These are phyloP conservation scores for Microglena sp. DNA, from an alignment of 139 green algal genomes.

Conservation along the genomic window DNA sequence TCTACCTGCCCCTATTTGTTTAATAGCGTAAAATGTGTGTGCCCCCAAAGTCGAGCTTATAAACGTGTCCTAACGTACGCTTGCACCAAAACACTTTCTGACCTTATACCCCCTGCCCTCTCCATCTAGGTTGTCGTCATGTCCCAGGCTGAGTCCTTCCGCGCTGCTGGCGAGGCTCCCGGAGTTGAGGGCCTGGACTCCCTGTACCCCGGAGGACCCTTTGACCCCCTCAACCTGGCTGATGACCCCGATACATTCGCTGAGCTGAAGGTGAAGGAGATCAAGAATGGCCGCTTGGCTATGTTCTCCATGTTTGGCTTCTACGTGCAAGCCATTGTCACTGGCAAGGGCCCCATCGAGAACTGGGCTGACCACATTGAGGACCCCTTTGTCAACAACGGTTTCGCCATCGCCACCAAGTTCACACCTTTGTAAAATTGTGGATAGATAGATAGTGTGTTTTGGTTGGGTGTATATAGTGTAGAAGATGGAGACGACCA, in stretches of 20 bases:
- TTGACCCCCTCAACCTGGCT: conserved; percentile 92
- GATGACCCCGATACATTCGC: conserved; percentile 89
- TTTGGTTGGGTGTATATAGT: too few species aligned
- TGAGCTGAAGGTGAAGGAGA: conserved; percentile 67
- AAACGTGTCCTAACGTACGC: too few species aligned
- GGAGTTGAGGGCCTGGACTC: conserved; percentile 61
- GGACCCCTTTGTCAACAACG: conserved; percentile 59
- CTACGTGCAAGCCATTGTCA: conserved; percentile 64
- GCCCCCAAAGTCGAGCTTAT: too few species aligned
- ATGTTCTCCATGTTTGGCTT: conserved; percentile 40
- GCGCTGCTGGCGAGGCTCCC: conserved; percentile 72
- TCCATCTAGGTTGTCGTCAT: conserved; percentile 77
- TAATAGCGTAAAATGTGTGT: too few species aligned
- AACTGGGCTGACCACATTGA: conserved; percentile 67
- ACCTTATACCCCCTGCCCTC: too few species aligned
- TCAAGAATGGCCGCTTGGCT: conserved; percentile 35
- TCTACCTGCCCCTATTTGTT: too few species aligned
- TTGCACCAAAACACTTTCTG: too few species aligned
- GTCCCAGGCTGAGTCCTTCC: conserved; percentile 86
- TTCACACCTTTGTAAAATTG: conserved; percentile 40
- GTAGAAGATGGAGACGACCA: too few species aligned
- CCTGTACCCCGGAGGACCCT: conserved; percentile 48
- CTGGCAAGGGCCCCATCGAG: conserved; percentile 61
- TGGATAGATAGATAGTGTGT: too few species aligned
- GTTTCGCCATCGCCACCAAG: conserved; percentile 51